These are phyloP conservation scores for Aspergillus neoniger DNA, from an alignment of 2,329 filamentous ascomycete species.

Conservation along the genomic window DNA sequence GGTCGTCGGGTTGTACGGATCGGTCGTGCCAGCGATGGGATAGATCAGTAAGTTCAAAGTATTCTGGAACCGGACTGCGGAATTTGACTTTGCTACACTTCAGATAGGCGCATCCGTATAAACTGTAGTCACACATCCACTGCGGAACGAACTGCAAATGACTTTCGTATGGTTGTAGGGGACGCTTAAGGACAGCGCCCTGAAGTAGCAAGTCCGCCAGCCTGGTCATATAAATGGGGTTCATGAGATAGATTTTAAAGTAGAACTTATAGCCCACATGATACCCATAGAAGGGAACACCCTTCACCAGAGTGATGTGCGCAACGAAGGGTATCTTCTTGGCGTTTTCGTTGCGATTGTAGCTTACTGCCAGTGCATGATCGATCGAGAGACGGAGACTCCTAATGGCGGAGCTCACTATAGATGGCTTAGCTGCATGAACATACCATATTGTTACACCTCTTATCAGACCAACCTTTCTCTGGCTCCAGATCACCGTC, in stretches of 20 bases:
- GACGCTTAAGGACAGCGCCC: constrained; percentile 79
- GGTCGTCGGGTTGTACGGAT: constrained; percentile 61
- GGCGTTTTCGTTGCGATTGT: constrained; percentile 72
- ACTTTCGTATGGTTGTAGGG: constrained; percentile 89
- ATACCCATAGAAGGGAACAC: constrained; percentile 93
- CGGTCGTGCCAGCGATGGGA: constrained; percentile 77
- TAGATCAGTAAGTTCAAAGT: constrained; percentile 61
- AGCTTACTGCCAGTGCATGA: constrained; percentile 82
- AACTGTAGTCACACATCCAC: constrained; percentile 98
- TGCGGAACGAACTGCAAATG: constrained; percentile 91
- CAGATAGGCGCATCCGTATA: constrained; percentile 91
- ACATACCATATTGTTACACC: not conserved
- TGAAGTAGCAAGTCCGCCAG: constrained; percentile 84
- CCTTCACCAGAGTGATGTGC: constrained; percentile 88
- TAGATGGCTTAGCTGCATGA: constrained; percentile 16
- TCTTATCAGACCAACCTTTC: constrained; percentile 59
- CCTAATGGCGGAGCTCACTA: constrained; percentile 75
- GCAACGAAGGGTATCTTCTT: constrained; percentile 76
- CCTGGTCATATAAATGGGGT: constrained; percentile 82
- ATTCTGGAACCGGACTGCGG: constrained; percentile 71
- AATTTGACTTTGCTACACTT: constrained; percentile 71
- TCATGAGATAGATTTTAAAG: constrained; percentile 92
- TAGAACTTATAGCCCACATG: constrained; percentile 89
- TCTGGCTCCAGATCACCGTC: constrained; percentile 66
- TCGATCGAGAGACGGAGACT: constrained; percentile 85